Conservation (phyloP, 106 monocot species). For the Dioscorea alata region DNA sequence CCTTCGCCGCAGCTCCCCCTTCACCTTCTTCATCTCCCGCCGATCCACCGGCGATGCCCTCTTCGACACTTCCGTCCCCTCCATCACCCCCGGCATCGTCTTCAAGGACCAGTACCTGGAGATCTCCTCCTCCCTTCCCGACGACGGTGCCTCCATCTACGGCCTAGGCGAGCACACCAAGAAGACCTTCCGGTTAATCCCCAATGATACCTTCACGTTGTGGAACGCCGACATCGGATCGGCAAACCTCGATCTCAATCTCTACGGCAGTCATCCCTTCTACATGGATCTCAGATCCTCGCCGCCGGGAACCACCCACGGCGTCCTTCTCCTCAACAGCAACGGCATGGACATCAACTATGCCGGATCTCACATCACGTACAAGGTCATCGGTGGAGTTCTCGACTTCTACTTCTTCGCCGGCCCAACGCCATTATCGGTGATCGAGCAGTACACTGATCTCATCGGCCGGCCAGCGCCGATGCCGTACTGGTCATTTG, state of each 20-base stretch:
- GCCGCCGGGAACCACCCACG: slow-evolving; percentile 9
- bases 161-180: slow-evolving; percentile 74
- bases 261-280: slow-evolving; percentile 76
- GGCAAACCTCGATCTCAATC: slow-evolving; percentile 22
- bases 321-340: slow-evolving; percentile 31
- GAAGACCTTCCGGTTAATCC: slow-evolving; percentile 30
- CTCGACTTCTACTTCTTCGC: slow-evolving; percentile 29
- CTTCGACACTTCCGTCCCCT: slow-evolving; percentile 19
- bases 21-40: slow-evolving; percentile 40
- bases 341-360: slow-evolving; percentile 30
- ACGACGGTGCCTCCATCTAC: slow-evolving; percentile 22
- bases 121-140: slow-evolving; percentile 34
- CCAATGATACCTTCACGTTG: slow-evolving; percentile 45
- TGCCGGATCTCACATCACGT: slow-evolving; percentile 8
- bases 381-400: slow-evolving; percentile 27
- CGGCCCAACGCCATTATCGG: slow-evolving; percentile 17
- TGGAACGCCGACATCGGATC: slow-evolving; percentile 60
- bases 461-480: slow-evolving; percentile 22
- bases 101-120: slow-evolving; percentile 49
- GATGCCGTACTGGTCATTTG: slow-evolving; percentile 34
- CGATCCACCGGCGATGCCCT: slow-evolving; percentile 47
- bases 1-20: slow-evolving; percentile 22
- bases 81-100: slow-evolving; percentile 8
- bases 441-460: slow-evolving; percentile 25
- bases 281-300: slow-evolving; percentile 46